Base-by-base conservation (phyloP, 768 basidiomycete genomes). In the Hericium erinaceus region DNA sequence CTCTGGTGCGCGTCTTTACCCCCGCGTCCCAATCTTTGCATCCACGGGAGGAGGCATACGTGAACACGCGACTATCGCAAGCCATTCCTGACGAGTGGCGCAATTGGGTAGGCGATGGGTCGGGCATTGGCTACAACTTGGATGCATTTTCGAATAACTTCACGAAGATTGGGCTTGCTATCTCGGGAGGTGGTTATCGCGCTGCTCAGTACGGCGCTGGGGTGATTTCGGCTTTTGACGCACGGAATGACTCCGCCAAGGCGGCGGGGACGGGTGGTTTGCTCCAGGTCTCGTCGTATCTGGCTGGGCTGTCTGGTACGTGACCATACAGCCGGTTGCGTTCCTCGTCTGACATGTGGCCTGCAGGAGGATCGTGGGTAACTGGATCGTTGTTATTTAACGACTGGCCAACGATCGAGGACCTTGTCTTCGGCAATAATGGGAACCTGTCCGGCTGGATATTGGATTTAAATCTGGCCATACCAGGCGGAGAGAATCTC, bases 151-250 rank as follows among this genome's bases (percentile, higher is more conserved):
- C 67, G 46, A 68, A 63, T 2, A 66, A 69, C 37, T 75, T 79
- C 58, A 80, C 83, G 7, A 77, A 72, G 57, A 69, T 87, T 24
- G 87, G 80, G 2, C 72, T 88, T 52, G 87, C 87, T 1, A 71
- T 88, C 10, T 82, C 83, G 20, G 89, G 89, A 2, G 85, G 85
- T 11, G 87, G 87, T 0, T 77, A 84, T 40, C 75, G 89, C 39
- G 80, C 87, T 0, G 85, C 85, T 0, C 79, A 81, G 59, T 86
- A 77, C 56, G 84, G 80, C 22, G 87, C 84, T 0, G 84, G 75
- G 8, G 77, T 80, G 55, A 64, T 85, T 20, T 76, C 72, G 13
- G 83, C 75, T 0, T 68, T 87, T 44, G 86, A 90, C 70, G 78
- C 78, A 26, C 73, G 84, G 38, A 87, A 88, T 57, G 67, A 68